These are phyloP conservation scores for Arachis hypogaea DNA, from an alignment of 306 rosid genomes.

Conservation along the genomic window DNA sequence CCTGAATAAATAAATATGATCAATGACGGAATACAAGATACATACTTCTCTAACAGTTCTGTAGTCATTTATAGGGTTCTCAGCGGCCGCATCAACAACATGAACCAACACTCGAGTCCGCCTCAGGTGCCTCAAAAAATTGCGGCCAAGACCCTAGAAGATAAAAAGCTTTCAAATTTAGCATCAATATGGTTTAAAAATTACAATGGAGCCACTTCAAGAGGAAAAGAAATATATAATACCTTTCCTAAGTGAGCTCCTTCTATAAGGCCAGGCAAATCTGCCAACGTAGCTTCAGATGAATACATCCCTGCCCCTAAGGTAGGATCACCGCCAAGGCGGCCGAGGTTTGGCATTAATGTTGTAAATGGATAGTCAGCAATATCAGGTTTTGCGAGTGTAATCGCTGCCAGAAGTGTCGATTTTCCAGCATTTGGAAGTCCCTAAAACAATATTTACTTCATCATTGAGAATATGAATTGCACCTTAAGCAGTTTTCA, in stretches of 20 bases:
- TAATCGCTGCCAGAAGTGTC: slow-evolving; percentile 89
- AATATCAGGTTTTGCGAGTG: slow-evolving; percentile 94
- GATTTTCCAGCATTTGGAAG: slow-evolving; percentile 99
- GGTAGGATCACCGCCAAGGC: slow-evolving; percentile 93
- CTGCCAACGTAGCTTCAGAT: slow-evolving; percentile 95
- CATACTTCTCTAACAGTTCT: slow-evolving; percentile 93
- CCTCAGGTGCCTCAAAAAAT: slow-evolving; percentile 91
- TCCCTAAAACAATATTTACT: slow-evolving; percentile 62
- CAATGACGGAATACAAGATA: slow-evolving; percentile 15
- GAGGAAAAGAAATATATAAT: slow-evolving; percentile 30
- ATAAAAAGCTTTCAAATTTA: slow-evolving; percentile 32
- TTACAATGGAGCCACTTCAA: slow-evolving; percentile 1
- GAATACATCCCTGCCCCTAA: slow-evolving; percentile 91
- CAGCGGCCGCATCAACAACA: slow-evolving; percentile 91
- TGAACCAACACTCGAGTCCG: slow-evolving; percentile 91
- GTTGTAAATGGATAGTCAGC: slow-evolving; percentile 98
- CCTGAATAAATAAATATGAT: neutral
- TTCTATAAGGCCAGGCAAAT: slow-evolving; percentile 97
- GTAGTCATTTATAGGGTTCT: slow-evolving; percentile 81
- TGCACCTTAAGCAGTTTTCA: slow-evolving; percentile 2
- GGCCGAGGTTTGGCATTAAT: slow-evolving; percentile 97
- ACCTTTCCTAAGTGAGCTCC: slow-evolving; percentile 99
- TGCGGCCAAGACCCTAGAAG: slow-evolving; percentile 92
- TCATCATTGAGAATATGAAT: slow-evolving; percentile 33
- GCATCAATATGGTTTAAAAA: slow-evolving; percentile 16